phyloP scores from a whole-genome alignment of 768 basidiomycete species.

The Amyloporia xantha region DNA sequence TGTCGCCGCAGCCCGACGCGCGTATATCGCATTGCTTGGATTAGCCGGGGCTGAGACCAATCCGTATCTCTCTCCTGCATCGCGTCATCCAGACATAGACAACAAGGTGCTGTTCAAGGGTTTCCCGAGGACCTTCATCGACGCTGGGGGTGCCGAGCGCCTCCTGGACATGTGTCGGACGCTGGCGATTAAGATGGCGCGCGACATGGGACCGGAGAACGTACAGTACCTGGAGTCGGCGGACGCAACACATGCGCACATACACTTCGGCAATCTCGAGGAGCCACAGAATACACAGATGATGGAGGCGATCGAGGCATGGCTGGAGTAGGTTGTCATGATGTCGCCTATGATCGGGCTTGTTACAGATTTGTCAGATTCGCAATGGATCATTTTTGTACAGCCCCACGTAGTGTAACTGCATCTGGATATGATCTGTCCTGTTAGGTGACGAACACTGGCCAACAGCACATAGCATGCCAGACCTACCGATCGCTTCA shows the following conservation, averaged over 20 bases:
- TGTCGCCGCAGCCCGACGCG: slow-evolving; percentile 27
- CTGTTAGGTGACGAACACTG: too few relatives aligned
- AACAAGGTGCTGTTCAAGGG: slow-evolving; percentile 38
- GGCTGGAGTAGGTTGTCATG: background rate
- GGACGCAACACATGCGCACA: slow-evolving; percentile 2
- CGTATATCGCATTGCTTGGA: slow-evolving; percentile 45
- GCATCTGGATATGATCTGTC: too few relatives aligned
- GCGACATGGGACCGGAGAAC: slow-evolving; percentile 17
- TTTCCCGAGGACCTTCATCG: slow-evolving; percentile 57
- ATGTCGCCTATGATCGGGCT: too few relatives aligned
- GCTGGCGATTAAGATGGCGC: slow-evolving; percentile 17
- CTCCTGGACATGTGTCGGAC: slow-evolving; percentile 35
- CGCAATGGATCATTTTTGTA: too few relatives aligned
- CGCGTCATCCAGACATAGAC: slow-evolving; percentile 21
- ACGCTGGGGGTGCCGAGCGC: slow-evolving; percentile 50
- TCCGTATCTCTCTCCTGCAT: slow-evolving; percentile 56
- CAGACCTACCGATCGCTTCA: too few relatives aligned
- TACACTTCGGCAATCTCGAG: background rate
- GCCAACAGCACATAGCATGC: too few relatives aligned
- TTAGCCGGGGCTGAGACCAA: slow-evolving; percentile 38
- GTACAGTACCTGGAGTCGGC: slow-evolving; percentile 1
- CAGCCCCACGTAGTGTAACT: too few relatives aligned
- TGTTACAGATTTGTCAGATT: too few relatives aligned
- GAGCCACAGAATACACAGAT: slow-evolving; percentile 4
- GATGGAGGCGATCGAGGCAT: slow-evolving; percentile 1